A percentile compares a stretch with the other conserved stretches of the same genome.
These are phyloP conservation scores for Lipomyces yamadae DNA, from an alignment of 805 yeast species.

Conservation along the genomic window DNA sequence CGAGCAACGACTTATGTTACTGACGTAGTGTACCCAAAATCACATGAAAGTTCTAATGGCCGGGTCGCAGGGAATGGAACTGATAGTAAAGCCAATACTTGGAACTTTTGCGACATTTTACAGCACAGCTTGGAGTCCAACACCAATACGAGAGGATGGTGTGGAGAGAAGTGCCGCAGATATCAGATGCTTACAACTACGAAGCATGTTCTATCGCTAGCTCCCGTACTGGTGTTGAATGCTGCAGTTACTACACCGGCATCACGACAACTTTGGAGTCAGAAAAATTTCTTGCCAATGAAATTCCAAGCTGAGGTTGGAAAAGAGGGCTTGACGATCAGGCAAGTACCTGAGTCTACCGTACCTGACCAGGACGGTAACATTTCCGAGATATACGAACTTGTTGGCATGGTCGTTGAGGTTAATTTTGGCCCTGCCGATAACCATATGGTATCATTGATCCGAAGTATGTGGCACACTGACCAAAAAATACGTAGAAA, in stretches of 20 bases:
- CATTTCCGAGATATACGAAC: conserved; percentile 38
- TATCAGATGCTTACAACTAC: conserved; percentile 61
- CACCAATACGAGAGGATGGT: conserved; percentile 55
- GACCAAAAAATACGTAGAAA: background rate
- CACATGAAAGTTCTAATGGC: conserved; percentile 12
- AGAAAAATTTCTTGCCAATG: conserved; percentile 33
- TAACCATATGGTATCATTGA: conserved; percentile 47
- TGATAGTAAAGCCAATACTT: background rate
- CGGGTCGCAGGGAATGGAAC: background rate
- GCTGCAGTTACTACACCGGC: conserved; percentile 51
- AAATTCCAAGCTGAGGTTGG: conserved; percentile 18
- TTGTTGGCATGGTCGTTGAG: conserved; percentile 48
- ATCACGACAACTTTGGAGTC: conserved; percentile 34
- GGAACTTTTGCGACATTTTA: conserved; percentile 37
- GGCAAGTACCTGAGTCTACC: conserved; percentile 8
- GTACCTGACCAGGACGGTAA: background rate
- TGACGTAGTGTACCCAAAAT: conserved; percentile 38
- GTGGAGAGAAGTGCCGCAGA: conserved; percentile 56
- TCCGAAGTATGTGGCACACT: conserved; percentile 36
- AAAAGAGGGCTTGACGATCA: conserved; percentile 14
- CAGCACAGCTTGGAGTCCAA: conserved; percentile 39
- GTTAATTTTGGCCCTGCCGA: conserved; percentile 41
- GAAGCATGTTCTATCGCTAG: conserved; percentile 56
- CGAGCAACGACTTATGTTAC: conserved; percentile 36
- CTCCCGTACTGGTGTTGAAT: conserved; percentile 69